phyloP scores from a whole-genome alignment of 2,329 filamentous ascomycete species.

The Aspergillus novofumigatus region DNA sequence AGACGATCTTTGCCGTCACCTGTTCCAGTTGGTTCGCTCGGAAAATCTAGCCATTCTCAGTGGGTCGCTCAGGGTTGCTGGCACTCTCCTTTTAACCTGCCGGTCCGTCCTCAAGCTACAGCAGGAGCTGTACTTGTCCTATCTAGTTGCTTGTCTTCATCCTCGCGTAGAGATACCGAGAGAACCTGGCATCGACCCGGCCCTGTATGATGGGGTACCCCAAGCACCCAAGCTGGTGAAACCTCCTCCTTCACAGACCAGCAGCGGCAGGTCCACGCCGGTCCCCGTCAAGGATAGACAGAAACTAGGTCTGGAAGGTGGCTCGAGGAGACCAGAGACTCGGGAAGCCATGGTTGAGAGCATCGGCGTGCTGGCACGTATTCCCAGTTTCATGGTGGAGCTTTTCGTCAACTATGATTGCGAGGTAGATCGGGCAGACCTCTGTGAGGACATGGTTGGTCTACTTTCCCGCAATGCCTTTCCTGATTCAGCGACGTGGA shows the following conservation, averaged over 20 bases:
- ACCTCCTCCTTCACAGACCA: slow-evolving; percentile 66
- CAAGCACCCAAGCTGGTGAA: slow-evolving; percentile 86
- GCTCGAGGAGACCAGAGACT: slow-evolving; percentile 86
- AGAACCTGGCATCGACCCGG: slow-evolving; percentile 84
- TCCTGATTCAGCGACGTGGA: slow-evolving; percentile 97
- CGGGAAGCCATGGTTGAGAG: slow-evolving; percentile 98
- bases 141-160: slow-evolving; percentile 89
- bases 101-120: slow-evolving; percentile 88
- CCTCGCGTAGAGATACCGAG: slow-evolving; percentile 90
- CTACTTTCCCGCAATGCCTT: slow-evolving; percentile 90
- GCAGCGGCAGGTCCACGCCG: slow-evolving; percentile 81
- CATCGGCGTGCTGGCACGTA: slow-evolving; percentile 82
- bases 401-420: slow-evolving; percentile 98
- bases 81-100: slow-evolving; percentile 86
- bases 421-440: slow-evolving; percentile 81
- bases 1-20: slow-evolving; percentile 85
- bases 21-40: slow-evolving; percentile 93
- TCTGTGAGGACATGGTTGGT: slow-evolving; percentile 94
- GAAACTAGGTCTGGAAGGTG: slow-evolving; percentile 87
- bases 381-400: slow-evolving; percentile 92
- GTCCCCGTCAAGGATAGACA: slow-evolving; percentile 89
- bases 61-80: slow-evolving; percentile 86
- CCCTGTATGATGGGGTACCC: slow-evolving; percentile 87
- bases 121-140: slow-evolving; percentile 92
- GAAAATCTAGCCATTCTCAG: slow-evolving; percentile 95